A percentile compares a stretch with the other conserved stretches of the same genome.
Evolutionary conservation across 768 basidiomycete species (phyloP).

Genomic region (Tephrocybe sp.): DNA sequence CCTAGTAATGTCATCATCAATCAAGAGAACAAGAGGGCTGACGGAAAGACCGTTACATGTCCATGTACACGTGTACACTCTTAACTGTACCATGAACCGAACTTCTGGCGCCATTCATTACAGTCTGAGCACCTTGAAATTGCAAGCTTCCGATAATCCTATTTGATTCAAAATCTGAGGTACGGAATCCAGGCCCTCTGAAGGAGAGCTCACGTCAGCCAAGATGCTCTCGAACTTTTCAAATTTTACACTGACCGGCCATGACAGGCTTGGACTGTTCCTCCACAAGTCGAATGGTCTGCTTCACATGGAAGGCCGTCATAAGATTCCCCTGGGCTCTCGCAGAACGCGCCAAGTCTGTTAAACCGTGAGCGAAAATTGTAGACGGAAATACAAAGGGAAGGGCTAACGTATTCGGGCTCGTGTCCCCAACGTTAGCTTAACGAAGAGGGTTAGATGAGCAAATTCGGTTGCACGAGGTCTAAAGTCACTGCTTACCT

Average conservation of each 20-base stretch:
- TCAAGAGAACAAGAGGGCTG: not conserved
- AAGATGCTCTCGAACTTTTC: not conserved
- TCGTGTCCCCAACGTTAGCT: conserved; percentile 84
- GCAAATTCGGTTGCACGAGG: not conserved
- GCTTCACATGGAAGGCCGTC: conserved; percentile 70
- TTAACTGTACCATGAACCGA: conserved; percentile 59
- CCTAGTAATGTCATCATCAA: conserved; percentile 34
- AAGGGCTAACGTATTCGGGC: conserved; percentile 67
- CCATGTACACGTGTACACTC: conserved; percentile 66
- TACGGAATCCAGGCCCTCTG: conserved; percentile 74
- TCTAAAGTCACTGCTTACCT: conserved; percentile 36
- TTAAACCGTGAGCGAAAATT: not conserved
- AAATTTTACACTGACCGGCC: conserved; percentile 45
- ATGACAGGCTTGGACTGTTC: conserved; percentile 62
- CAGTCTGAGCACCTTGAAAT: conserved; percentile 61
- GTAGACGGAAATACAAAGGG: conserved; percentile 4
- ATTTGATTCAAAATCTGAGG: conserved; percentile 76
- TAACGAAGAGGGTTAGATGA: conserved; percentile 11
- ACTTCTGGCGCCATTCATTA: conserved; percentile 53
- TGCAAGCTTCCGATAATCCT: conserved; percentile 67
- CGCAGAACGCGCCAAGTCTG: conserved; percentile 72
- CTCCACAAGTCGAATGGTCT: conserved; percentile 74
- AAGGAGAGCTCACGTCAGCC: not conserved
- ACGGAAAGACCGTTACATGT: conserved; percentile 50
- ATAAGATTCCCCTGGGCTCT: conserved; percentile 66